Evolutionary conservation across 352 stramenopile species (phyloP).

Genomic region (Peronospora destructor): DNA sequence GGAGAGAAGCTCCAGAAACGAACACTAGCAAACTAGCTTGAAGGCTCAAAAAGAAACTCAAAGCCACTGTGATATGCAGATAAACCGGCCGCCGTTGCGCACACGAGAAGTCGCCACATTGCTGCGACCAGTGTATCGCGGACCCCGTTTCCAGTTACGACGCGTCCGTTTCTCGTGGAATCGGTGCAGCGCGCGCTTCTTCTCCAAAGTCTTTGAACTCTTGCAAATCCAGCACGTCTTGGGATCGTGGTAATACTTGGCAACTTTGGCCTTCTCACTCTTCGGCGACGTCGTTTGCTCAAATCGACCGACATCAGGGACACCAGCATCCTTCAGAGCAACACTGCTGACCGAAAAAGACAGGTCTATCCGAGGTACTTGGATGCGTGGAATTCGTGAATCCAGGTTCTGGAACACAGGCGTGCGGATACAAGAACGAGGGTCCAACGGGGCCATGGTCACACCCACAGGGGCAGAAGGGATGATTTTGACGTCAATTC

Average conservation of each 20-base stretch:
- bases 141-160: conserved; percentile 78
- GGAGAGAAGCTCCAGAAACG: conserved; percentile 30
- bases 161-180: conserved; percentile 77
- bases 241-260: conserved; percentile 60
- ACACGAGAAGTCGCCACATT: conserved; percentile 74
- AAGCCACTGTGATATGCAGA: conserved; percentile 77
- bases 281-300: conserved; percentile 42
- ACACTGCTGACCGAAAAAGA: conserved; percentile 27
- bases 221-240: conserved; percentile 86
- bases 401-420: conserved; percentile 74
- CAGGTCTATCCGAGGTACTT: conserved; percentile 69
- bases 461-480: conserved; percentile 47
- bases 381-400: conserved; percentile 60
- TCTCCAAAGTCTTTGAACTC: conserved; percentile 71
- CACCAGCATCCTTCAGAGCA: conserved; percentile 15
- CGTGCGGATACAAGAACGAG: conserved; percentile 68
- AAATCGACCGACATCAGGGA: conserved; percentile 6
- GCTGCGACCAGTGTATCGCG: conserved; percentile 72
- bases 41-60: conserved; percentile 35
- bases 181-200: conserved; percentile 76
- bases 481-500: conserved; percentile 34
- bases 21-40: conserved; percentile 27
- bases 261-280: conserved; percentile 39
- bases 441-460: conserved; percentile 54
- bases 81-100: conserved; percentile 76